Conservation (phyloP, 371 early-diverging fungal species). For the Mortierella sp. region DNA sequence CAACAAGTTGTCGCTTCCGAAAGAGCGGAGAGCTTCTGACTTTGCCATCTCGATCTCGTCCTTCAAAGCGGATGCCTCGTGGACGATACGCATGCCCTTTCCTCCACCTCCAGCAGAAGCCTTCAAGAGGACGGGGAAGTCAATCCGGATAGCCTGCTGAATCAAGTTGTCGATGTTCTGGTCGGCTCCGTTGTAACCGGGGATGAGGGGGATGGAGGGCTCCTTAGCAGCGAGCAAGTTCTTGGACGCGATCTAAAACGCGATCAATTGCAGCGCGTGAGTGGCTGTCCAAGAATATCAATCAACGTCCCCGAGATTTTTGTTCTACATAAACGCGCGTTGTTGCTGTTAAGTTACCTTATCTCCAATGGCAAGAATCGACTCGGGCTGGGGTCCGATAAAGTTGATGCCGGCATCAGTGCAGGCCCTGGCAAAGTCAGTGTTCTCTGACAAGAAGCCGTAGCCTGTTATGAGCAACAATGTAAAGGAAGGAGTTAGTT, state of each 20-base stretch:
- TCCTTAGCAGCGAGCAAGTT: constrained; percentile 63
- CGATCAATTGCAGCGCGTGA: background rate
- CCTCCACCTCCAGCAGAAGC: constrained; percentile 93
- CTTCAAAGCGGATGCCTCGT: constrained; percentile 70
- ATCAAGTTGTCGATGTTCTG: constrained; percentile 62
- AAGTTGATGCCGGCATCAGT: constrained; percentile 75
- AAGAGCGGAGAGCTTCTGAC: constrained; percentile 85
- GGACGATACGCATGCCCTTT: constrained; percentile 88
- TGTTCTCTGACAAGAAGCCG: constrained; percentile 92
- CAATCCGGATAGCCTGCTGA: constrained; percentile 67
- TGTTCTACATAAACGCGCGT: background rate
- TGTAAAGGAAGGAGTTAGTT: background rate
- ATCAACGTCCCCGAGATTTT: constrained; percentile 49
- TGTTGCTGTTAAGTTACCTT: constrained; percentile 71
- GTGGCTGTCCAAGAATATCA: constrained; percentile 58
- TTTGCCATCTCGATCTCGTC: constrained; percentile 88
- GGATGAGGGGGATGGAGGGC: constrained; percentile 67
- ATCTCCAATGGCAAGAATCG: constrained; percentile 95
- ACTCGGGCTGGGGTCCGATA: constrained; percentile 81
- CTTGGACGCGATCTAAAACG: constrained; percentile 65
- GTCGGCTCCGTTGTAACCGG: constrained; percentile 78
- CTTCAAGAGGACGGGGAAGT: constrained; percentile 89
- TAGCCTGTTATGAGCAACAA: constrained; percentile 64
- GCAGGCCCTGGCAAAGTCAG: constrained; percentile 78
- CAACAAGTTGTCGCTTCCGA: constrained; percentile 90